Percentiles rank a stretch among this genome's conserved stretches.
Conservation (phyloP, 805 yeast species). For the Candida wancherniae region DNA sequence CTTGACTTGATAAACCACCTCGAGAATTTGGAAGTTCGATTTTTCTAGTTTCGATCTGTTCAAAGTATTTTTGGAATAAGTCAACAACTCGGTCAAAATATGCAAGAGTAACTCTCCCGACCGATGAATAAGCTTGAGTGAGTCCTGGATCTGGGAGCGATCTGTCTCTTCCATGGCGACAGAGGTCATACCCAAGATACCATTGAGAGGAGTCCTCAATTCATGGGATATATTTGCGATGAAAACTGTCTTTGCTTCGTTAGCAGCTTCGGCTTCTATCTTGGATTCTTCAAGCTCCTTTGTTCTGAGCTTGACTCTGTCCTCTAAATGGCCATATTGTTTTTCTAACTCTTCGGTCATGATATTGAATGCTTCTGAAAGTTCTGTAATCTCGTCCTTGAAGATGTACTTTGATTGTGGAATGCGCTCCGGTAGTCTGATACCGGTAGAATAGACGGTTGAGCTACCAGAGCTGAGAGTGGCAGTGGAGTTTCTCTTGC, state of each 20-base stretch:
- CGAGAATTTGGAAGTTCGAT: slow-evolving; percentile 72
- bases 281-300: slow-evolving; percentile 85
- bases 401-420: slow-evolving; percentile 43
- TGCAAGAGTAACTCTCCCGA: slow-evolving; percentile 89
- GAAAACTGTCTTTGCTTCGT: slow-evolving; percentile 92
- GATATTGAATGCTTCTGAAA: slow-evolving; percentile 82
- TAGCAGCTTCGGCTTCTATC: slow-evolving; percentile 87
- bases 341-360: slow-evolving; percentile 85
- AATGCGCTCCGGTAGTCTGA: slow-evolving; percentile 35
- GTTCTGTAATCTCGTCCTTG: slow-evolving; percentile 81
- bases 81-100: slow-evolving; percentile 81
- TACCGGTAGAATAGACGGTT: slow-evolving; percentile 37
- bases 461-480: slow-evolving; percentile 27
- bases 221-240: slow-evolving; percentile 93
- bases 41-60: slow-evolving; percentile 80
- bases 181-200: slow-evolving; percentile 93
- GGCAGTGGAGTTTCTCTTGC: slow-evolving; percentile 21
- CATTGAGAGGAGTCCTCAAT: slow-evolving; percentile 91
- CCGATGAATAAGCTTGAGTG: slow-evolving; percentile 77
- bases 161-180: slow-evolving; percentile 87
- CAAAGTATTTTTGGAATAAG: slow-evolving; percentile 88
- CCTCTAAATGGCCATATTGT: slow-evolving; percentile 83
- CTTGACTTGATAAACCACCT: slow-evolving; percentile 77
- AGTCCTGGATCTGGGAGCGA: slow-evolving; percentile 59
- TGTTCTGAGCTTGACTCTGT: slow-evolving; percentile 80